These are phyloP conservation scores for Wickerhamiella allomyrinae DNA, from an alignment of 805 yeast species.

Conservation along the genomic window DNA sequence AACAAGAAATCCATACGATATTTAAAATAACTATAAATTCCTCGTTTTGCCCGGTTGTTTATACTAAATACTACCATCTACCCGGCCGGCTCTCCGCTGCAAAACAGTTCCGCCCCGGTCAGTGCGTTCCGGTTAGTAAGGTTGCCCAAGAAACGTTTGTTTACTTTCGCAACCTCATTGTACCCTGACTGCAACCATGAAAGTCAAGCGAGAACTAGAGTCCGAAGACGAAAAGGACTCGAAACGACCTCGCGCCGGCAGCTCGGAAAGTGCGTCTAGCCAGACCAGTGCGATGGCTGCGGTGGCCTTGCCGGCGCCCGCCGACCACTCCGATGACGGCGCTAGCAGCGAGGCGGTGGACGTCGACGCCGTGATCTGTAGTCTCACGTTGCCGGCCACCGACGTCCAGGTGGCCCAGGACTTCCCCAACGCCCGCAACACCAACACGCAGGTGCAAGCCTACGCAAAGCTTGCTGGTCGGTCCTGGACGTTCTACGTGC, in stretches of 20 bases:
- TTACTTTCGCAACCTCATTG: constrained; percentile 4
- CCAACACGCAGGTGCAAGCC: constrained; percentile 75
- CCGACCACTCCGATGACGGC: not conserved
- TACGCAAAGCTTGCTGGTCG: constrained; percentile 90
- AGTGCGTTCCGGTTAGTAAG: too few relatives aligned
- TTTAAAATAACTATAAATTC: too few relatives aligned
- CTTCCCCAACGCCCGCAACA: constrained; percentile 60
- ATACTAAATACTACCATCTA: too few relatives aligned
- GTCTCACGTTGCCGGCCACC: constrained; percentile 49
- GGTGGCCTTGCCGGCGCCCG: not conserved
- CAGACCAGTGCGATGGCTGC: not conserved
- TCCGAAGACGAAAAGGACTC: not conserved
- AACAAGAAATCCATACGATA: too few relatives aligned
- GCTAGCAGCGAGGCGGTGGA: constrained; percentile 4
- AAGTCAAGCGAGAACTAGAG: constrained; percentile 1
- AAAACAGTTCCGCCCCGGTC: too few relatives aligned
- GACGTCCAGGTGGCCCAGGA: constrained; percentile 63
- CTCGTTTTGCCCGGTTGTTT: too few relatives aligned
- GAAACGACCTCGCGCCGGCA: not conserved
- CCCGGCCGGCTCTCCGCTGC: too few relatives aligned
- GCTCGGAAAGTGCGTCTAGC: constrained; percentile 1
- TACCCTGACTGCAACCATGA: not conserved
- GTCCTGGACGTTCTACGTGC: constrained; percentile 90
- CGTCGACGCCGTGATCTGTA: constrained; percentile 39
- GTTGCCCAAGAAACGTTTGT: constrained; percentile 6